These are phyloP conservation scores for Eucalyptus tenuipes DNA, from an alignment of 345 rosid species.

Conservation along the genomic window DNA sequence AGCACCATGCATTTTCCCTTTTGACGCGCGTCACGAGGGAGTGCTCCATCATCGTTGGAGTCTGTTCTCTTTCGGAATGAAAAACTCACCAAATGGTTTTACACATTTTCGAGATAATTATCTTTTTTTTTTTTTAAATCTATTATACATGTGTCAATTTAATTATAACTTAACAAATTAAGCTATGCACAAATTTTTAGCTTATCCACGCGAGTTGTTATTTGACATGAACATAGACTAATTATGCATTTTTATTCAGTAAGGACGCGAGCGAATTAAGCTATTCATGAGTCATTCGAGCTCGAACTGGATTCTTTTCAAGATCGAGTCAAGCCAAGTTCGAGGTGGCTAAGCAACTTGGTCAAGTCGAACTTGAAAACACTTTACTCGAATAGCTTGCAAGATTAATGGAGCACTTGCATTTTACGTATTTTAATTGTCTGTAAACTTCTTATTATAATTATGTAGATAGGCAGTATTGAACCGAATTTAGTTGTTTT, in stretches of 20 bases:
- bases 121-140: rapidly evolving
- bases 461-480: not conserved
- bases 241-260: not conserved
- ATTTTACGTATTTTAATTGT: not conserved
- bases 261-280: not conserved
- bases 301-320: no score
- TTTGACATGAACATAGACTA: not conserved
- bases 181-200: not conserved
- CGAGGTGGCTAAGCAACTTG: not conserved
- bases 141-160: no score
- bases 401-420: not conserved
- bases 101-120: no score
- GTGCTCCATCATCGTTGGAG: not conserved
- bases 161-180: rapidly evolving
- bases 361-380: not conserved
- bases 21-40: not conserved
- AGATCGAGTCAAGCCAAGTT: no score
- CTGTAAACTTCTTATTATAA: not conserved
- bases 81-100: no score
- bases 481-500: not conserved
- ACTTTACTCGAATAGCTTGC: not conserved
- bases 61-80: not conserved
- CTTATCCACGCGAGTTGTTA: no score
- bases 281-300: not conserved
- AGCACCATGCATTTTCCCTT: no score